These are phyloP conservation scores for Peronospora belbahrii DNA, from an alignment of 352 stramenopile species.

Conservation along the genomic window DNA sequence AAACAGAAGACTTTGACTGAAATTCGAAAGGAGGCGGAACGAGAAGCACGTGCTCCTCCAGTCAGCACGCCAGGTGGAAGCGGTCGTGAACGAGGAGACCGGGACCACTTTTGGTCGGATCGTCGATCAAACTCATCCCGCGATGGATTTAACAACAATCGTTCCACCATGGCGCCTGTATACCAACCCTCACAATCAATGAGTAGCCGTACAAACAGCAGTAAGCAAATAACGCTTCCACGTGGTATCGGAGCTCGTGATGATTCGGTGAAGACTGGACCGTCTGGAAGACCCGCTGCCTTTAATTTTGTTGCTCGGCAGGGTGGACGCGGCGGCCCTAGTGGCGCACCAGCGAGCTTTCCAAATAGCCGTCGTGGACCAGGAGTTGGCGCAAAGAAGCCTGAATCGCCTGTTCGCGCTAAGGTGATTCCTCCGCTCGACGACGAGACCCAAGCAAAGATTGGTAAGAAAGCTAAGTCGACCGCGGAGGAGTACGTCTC, in stretches of 20 bases:
- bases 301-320: slow-evolving; percentile 30
- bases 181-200: slow-evolving; percentile 49
- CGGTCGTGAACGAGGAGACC: slow-evolving; percentile 23
- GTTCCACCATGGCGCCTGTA: slow-evolving; percentile 48
- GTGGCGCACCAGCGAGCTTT: slow-evolving; percentile 30
- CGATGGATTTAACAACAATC: slow-evolving; percentile 42
- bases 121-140: slow-evolving; percentile 48
- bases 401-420: slow-evolving; percentile 19
- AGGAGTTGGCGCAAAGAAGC: slow-evolving; percentile 24
- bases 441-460: slow-evolving; percentile 54
- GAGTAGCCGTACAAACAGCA: slow-evolving; percentile 33
- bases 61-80: slow-evolving; percentile 40
- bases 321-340: slow-evolving; percentile 13
- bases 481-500: slow-evolving; percentile 73
- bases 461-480: slow-evolving; percentile 72
- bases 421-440: slow-evolving; percentile 36
- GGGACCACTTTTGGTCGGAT: slow-evolving; percentile 35
- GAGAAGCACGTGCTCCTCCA: slow-evolving; percentile 55
- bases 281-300: slow-evolving; percentile 40
- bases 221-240: slow-evolving; percentile 37
- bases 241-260: slow-evolving; percentile 42
- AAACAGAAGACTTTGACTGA: slow-evolving; percentile 93
- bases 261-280: slow-evolving; percentile 54
- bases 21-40: slow-evolving; percentile 92
- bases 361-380: slow-evolving; percentile 13